Evolutionary conservation across 2,329 filamentous ascomycete species (phyloP).

Genomic region (Beauveria rudraprayagi): DNA sequence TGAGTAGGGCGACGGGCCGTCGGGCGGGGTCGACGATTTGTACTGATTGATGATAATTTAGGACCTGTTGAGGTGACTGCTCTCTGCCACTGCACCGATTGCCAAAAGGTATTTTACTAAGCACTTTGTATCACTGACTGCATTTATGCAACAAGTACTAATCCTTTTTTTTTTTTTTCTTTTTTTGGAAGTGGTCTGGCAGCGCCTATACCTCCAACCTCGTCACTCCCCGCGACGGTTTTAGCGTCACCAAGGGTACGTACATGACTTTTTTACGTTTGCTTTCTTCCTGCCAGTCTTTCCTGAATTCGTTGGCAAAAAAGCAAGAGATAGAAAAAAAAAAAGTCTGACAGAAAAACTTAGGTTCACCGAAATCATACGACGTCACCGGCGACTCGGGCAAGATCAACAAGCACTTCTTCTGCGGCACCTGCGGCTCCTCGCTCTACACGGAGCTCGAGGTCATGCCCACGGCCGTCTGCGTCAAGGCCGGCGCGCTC

Average conservation of each 20-base stretch:
- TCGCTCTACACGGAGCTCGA: conserved; percentile 44
- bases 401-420: conserved; percentile 48
- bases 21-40: neutral
- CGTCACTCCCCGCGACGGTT: conserved; percentile 36
- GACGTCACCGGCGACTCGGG: conserved; percentile 40
- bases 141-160: neutral
- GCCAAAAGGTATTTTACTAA: conserved; percentile 38
- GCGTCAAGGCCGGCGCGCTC: conserved; percentile 43
- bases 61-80: conserved; percentile 30
- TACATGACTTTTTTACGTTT: neutral
- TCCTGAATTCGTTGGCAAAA: too few relatives aligned
- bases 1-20: conserved; percentile 14
- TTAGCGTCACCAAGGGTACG: conserved; percentile 41
- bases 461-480: conserved; percentile 40
- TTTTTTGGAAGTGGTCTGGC: conserved; percentile 35
- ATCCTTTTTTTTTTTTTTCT: neutral
- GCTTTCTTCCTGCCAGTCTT: too few relatives aligned
- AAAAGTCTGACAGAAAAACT: neutral
- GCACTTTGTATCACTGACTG: too few relatives aligned
- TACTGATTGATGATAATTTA: conserved; percentile 22
- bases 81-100: conserved; percentile 46
- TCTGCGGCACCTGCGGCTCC: conserved; percentile 44
- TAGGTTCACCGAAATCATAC: conserved; percentile 39
- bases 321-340: neutral
- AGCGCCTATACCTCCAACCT: conserved; percentile 48